phyloP scores from a whole-genome alignment of 257 asterid genomes.

The Solanum paucissectum region DNA sequence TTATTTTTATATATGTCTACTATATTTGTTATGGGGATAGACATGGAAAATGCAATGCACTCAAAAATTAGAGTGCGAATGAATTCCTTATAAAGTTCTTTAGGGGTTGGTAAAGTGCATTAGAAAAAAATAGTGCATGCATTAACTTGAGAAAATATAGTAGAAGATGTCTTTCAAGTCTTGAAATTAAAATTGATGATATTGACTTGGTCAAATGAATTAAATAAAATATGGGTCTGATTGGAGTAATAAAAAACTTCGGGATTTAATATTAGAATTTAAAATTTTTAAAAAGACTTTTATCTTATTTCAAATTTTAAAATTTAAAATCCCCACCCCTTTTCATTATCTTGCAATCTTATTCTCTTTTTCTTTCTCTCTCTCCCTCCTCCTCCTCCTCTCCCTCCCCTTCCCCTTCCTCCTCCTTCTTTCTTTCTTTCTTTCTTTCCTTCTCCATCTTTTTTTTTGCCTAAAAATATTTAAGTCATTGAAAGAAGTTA shows the following conservation, averaged over 20 bases:
- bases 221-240: not conserved
- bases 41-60: not conserved
- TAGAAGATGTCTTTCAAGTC: not conserved
- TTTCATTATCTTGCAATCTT: not conserved
- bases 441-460: not conserved
- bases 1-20: not conserved
- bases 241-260: not conserved
- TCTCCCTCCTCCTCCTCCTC: not conserved
- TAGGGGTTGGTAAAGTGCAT: not conserved
- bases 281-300: too few relatives aligned
- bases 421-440: too few relatives aligned
- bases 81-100: not conserved
- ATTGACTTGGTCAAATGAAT: not conserved
- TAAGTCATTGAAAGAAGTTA: not conserved
- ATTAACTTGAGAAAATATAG: not conserved
- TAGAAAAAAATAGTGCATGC: not conserved
- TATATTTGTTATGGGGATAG: not conserved
- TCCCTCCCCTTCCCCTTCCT: accelerated
- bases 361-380: not conserved
- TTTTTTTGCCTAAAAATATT: too few relatives aligned
- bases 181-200: not conserved
- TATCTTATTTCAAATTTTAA: too few relatives aligned
- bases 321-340: not conserved
- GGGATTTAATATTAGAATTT: too few relatives aligned
- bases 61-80: not conserved